Percentiles rank a stretch among this genome's conserved stretches.
These are phyloP conservation scores for Dalbergia oliveri DNA, from an alignment of 306 rosid genomes.

Conservation along the genomic window DNA sequence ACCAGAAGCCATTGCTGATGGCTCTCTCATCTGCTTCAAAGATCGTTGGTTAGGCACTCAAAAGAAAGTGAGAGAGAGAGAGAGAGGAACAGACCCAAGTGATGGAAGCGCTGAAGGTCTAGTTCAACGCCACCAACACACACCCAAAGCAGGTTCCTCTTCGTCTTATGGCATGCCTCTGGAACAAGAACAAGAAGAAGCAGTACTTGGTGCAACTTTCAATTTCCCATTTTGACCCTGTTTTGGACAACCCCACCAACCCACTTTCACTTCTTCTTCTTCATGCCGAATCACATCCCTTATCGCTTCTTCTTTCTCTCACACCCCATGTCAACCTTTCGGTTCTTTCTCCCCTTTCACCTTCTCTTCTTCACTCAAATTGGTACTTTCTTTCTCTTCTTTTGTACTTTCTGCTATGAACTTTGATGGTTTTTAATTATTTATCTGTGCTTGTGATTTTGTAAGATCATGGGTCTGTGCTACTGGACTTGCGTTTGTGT, in stretches of 20 bases:
- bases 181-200: slow-evolving; percentile 55
- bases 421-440: slow-evolving; percentile 17
- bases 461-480: slow-evolving; percentile 14
- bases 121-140: slow-evolving; percentile 26
- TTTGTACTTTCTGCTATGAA: not conserved
- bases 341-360: slow-evolving; percentile 49
- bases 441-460: slow-evolving; percentile 31
- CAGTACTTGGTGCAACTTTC: slow-evolving; percentile 39
- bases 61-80: not conserved
- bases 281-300: slow-evolving; percentile 41
- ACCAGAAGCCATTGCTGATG: slow-evolving; percentile 6
- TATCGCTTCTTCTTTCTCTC: slow-evolving; percentile 40
- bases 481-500: not conserved
- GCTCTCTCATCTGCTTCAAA: slow-evolving; percentile 42
- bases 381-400: slow-evolving; percentile 63
- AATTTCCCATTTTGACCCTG: slow-evolving; percentile 47
- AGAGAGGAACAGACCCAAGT: slow-evolving; percentile 2
- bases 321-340: slow-evolving; percentile 49
- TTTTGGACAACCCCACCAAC: slow-evolving; percentile 52
- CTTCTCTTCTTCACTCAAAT: slow-evolving; percentile 53
- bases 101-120: slow-evolving; percentile 31
- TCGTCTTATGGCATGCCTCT: slow-evolving; percentile 78
- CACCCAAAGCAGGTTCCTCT: slow-evolving; percentile 37
- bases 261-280: slow-evolving; percentile 44
- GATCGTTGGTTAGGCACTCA: not conserved